These are phyloP conservation scores for Clavispora vitiphila DNA, from an alignment of 805 yeast genomes.

Conservation along the genomic window DNA sequence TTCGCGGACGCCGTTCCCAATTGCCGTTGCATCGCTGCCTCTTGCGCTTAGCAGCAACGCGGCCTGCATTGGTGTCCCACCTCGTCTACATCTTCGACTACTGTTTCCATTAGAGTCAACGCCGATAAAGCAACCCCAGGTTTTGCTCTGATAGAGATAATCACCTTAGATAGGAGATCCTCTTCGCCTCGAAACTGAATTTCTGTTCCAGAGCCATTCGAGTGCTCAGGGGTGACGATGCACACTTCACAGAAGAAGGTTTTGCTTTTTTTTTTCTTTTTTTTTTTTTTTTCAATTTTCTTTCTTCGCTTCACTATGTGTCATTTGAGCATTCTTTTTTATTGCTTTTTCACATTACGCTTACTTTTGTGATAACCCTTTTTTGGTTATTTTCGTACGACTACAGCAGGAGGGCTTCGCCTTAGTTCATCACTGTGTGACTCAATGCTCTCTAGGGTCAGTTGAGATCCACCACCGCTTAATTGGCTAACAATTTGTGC, in stretches of 20 bases:
- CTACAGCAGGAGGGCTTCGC: no score
- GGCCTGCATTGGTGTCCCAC: neutral
- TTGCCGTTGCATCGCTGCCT: constrained; percentile 1
- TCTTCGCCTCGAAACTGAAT: neutral
- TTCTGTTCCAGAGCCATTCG: neutral
- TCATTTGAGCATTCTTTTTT: neutral
- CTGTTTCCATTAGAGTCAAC: neutral
- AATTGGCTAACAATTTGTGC: neutral
- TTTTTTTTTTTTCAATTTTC: neutral
- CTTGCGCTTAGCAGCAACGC: neutral
- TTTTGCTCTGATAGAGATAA: neutral
- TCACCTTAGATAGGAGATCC: neutral
- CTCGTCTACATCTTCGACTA: neutral
- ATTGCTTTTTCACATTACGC: neutral
- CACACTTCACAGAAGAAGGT: neutral
- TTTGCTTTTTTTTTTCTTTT: neutral
- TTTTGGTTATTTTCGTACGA: no score
- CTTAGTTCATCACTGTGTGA: no score
- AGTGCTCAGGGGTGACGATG: no score
- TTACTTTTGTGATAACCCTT: no score
- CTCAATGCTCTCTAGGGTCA: no score
- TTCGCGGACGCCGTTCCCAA: neutral
- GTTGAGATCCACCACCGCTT: no score
- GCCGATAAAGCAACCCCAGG: neutral
- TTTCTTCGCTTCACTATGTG: neutral